phyloP scores from a whole-genome alignment of 2,329 filamentous ascomycete genomes.

The Akanthomyces lecanii region DNA sequence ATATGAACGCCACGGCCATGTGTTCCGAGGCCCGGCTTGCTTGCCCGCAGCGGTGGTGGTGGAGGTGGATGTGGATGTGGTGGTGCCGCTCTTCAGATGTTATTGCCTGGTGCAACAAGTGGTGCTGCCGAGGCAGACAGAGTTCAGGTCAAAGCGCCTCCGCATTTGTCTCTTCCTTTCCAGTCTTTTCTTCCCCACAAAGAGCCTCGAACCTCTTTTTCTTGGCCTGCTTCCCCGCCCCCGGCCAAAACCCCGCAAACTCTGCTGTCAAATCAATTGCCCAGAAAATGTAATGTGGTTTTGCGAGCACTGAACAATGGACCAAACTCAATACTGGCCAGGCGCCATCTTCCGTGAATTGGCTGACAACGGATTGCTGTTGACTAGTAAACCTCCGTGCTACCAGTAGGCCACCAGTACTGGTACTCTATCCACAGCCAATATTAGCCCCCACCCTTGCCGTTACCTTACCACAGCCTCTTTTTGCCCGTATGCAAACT shows the following conservation, averaged over 20 bases:
- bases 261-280: background rate
- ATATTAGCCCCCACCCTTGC: no score
- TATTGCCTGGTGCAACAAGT: background rate
- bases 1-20: conserved; percentile 11
- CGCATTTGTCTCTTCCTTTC: background rate
- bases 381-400: no score
- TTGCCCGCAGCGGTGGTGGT: background rate
- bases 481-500: no score
- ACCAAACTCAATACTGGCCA: background rate
- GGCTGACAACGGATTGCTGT: no score
- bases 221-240: background rate
- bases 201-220: conserved; percentile 6
- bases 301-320: background rate
- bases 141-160: conserved; percentile 9
- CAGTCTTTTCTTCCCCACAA: background rate
- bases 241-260: conserved; percentile 3
- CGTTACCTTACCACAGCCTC: no score
- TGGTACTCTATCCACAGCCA: no score
- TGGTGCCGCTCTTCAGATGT: background rate
- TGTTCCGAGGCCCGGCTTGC: conserved; percentile 1
- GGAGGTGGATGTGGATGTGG: no score
- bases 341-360: no score
- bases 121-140: no score
- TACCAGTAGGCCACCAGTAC: no score
- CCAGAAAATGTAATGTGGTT: conserved; percentile 1